Conservation (phyloP, 2,329 filamentous ascomycete genomes). For the Ascochyta viciae-villosae region DNA sequence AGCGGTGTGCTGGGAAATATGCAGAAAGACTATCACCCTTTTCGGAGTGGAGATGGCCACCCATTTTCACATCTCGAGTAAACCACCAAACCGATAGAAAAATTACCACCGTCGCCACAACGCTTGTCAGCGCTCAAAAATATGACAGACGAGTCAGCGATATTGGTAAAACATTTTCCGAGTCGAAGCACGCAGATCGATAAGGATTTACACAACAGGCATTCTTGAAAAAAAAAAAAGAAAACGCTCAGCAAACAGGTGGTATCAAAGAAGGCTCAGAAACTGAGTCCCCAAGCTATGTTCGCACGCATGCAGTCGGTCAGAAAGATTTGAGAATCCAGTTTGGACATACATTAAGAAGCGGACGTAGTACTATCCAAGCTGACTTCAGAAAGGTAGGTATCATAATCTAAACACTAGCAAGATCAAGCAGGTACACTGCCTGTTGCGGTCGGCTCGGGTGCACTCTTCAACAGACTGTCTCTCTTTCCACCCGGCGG, state of each 20-base stretch:
- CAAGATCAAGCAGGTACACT: slow-evolving; percentile 3
- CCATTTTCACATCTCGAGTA: background rate
- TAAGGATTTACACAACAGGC: too few relatives aligned
- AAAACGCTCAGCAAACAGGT: too few relatives aligned
- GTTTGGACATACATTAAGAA: too few relatives aligned
- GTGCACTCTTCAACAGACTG: slow-evolving; percentile 11
- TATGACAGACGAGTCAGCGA: background rate
- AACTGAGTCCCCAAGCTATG: too few relatives aligned
- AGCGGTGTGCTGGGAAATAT: too few relatives aligned
- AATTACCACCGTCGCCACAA: background rate
- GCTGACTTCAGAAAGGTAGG: background rate
- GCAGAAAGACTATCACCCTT: too few relatives aligned
- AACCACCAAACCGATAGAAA: background rate
- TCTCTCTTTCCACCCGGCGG: slow-evolving; percentile 43
- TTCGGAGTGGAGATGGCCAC: too few relatives aligned
- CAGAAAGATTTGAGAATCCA: too few relatives aligned
- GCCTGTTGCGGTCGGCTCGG: background rate
- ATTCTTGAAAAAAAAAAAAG: too few relatives aligned
- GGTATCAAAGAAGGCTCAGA: too few relatives aligned
- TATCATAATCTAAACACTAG: slow-evolving; percentile 1
- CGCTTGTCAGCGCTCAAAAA: background rate
- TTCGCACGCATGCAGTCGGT: too few relatives aligned
- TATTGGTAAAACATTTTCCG: background rate
- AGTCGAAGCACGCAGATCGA: background rate
- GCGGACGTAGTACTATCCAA: background rate